Conservation (phyloP, 768 basidiomycete genomes). For the Mycena rosella region DNA sequence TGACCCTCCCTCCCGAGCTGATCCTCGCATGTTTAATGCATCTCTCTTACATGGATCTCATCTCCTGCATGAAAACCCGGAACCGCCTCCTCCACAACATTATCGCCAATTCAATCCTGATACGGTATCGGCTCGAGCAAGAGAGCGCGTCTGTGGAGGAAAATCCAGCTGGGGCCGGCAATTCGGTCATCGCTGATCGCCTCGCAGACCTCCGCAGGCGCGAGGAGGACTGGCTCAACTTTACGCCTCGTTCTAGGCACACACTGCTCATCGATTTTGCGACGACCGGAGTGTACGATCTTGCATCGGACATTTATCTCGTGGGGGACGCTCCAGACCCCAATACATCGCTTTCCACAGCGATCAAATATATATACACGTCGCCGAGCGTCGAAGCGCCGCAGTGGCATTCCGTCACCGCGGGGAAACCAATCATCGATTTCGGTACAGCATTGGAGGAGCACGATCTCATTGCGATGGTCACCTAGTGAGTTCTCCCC, state of each 20-base stretch:
- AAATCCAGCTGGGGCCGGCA: background rate
- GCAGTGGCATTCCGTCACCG: constrained; percentile 6
- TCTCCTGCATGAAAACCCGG: no score
- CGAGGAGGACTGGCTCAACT: constrained; percentile 18
- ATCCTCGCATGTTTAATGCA: no score
- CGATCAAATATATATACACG: constrained; percentile 14
- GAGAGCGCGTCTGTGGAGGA: constrained; percentile 5
- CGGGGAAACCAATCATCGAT: constrained; percentile 22
- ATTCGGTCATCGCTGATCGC: background rate
- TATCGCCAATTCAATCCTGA: background rate
- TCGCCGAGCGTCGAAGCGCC: background rate
- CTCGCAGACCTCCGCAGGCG: background rate
- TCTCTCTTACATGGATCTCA: no score
- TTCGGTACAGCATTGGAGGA: constrained; percentile 28
- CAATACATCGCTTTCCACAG: background rate
- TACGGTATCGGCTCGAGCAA: constrained; percentile 15
- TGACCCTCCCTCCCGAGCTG: no score
- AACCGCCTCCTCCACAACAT: no score
- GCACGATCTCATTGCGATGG: constrained; percentile 32
- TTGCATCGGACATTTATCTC: constrained; percentile 7
- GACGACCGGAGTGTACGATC: constrained; percentile 10
- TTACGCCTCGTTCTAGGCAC: background rate
- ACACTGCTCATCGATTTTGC: background rate
- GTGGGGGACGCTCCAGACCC: background rate
- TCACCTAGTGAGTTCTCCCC: constrained; percentile 16